Conservation (phyloP, 1,284 basidiomycete species). For the Tilletiaria anomala region DNA sequence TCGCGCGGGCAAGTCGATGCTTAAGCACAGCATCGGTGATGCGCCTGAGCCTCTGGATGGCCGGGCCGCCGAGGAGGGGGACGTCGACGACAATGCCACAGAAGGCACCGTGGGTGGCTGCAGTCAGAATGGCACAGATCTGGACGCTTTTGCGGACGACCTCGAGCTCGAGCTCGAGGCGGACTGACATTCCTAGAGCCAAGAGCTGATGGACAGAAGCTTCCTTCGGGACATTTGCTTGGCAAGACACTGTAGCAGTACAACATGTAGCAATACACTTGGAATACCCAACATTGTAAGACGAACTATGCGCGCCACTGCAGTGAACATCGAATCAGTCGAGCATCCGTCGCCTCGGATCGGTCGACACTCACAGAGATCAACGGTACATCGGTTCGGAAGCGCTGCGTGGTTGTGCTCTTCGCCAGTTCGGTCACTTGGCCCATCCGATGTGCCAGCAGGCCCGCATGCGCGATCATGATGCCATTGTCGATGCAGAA, state of each 20-base stretch:
- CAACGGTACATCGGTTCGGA: slow-evolving; percentile 32
- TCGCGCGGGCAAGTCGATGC: slow-evolving; percentile 9
- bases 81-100: slow-evolving; percentile 3
- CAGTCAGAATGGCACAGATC: background rate
- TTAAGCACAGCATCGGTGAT: slow-evolving; percentile 10
- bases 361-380: slow-evolving; percentile 23
- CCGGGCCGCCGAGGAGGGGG: background rate
- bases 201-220: no score
- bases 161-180: background rate
- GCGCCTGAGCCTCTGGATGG: slow-evolving; percentile 4
- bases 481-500: slow-evolving; percentile 99
- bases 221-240: no score
- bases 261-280: no score
- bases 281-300: no score
- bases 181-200: background rate
- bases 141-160: background rate
- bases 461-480: slow-evolving; percentile 97
- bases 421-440: slow-evolving; percentile 24
- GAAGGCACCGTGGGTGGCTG: background rate
- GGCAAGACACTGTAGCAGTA: no score
- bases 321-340: no score
- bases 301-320: no score
- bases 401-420: slow-evolving; percentile 35
- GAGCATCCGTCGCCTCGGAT: no score
- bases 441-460: slow-evolving; percentile 84